Evolutionary conservation across 2,329 filamentous ascomycete species (phyloP).

Genomic region (Cercospora sp.): DNA sequence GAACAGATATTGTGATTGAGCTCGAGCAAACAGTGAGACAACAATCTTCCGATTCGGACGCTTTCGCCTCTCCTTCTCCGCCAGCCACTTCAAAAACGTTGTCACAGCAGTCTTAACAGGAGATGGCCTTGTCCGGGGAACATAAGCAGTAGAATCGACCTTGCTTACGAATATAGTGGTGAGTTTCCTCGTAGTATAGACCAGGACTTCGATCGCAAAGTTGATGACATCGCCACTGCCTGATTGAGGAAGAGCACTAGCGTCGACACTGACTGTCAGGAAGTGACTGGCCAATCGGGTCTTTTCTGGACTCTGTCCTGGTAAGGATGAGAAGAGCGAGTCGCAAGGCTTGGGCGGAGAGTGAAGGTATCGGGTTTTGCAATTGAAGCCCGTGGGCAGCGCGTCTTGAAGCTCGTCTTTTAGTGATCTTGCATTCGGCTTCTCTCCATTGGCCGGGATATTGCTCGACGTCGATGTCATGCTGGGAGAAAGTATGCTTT

Average conservation of each 20-base stretch:
- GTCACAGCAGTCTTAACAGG: conserved; percentile 73
- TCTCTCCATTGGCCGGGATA: conserved; percentile 2
- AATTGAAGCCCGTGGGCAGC: conserved; percentile 55
- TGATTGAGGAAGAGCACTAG: conserved; percentile 22
- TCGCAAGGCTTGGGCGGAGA: conserved; percentile 74
- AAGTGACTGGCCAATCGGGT: conserved; percentile 90
- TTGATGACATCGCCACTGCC: conserved; percentile 60
- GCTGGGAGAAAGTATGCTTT: not conserved
- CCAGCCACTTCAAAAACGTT: conserved; percentile 73
- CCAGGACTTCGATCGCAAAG: conserved; percentile 80
- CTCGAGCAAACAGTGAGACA: conserved; percentile 85
- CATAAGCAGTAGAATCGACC: conserved; percentile 90
- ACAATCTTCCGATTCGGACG: conserved; percentile 53
- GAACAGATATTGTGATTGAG: conserved; percentile 93
- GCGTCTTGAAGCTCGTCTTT: conserved; percentile 52
- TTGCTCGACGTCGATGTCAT: conserved; percentile 14
- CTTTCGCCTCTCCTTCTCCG: conserved; percentile 60
- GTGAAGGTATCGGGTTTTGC: conserved; percentile 82
- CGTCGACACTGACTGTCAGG: conserved; percentile 53
- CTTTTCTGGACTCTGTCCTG: conserved; percentile 67
- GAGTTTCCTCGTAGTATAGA: conserved; percentile 76
- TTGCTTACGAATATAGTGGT: conserved; percentile 95
- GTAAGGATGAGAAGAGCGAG: conserved; percentile 77
- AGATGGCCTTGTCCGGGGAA: conserved; percentile 66
- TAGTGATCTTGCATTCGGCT: conserved; percentile 19